These are phyloP conservation scores for Hypoxylon sp. DNA, from an alignment of 2,329 filamentous ascomycete genomes.

Conservation along the genomic window DNA sequence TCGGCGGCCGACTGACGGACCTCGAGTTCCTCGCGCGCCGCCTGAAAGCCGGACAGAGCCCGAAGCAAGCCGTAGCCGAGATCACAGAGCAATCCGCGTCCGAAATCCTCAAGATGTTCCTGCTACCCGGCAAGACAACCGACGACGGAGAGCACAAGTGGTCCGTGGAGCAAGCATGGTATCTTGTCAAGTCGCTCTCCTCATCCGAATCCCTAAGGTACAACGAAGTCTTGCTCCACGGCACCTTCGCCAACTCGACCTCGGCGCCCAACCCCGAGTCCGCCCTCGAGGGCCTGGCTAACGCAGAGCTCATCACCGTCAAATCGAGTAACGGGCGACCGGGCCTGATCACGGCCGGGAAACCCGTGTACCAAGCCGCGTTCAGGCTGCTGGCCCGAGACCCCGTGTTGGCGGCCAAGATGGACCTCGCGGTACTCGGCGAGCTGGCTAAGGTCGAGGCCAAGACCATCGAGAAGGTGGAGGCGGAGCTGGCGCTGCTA, in stretches of 20 bases:
- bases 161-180: conserved; percentile 91
- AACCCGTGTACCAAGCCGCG: conserved; percentile 79
- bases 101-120: conserved; percentile 94
- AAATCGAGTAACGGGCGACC: conserved; percentile 82
- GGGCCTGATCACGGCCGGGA: conserved; percentile 73
- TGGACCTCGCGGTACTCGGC: conserved; percentile 79
- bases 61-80: conserved; percentile 83
- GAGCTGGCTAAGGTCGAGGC: conserved; percentile 81
- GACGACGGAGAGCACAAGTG: conserved; percentile 70
- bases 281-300: conserved; percentile 84
- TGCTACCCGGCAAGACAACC: conserved; percentile 72
- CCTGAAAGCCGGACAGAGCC: conserved; percentile 88
- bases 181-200: conserved; percentile 84
- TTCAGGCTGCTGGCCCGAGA: conserved; percentile 82
- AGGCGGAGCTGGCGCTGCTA: conserved; percentile 81
- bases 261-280: conserved; percentile 75
- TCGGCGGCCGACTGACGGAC: conserved; percentile 95
- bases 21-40: conserved; percentile 93
- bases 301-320: conserved; percentile 88
- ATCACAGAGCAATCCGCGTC: conserved; percentile 91
- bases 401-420: conserved; percentile 77
- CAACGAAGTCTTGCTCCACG: conserved; percentile 85
- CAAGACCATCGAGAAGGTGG: conserved; percentile 81
- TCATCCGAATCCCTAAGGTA: conserved; percentile 79
- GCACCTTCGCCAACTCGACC: conserved; percentile 76